Base-by-base conservation (phyloP, 2,329 filamentous ascomycete genomes). In the Grosmannia penicillata region DNA sequence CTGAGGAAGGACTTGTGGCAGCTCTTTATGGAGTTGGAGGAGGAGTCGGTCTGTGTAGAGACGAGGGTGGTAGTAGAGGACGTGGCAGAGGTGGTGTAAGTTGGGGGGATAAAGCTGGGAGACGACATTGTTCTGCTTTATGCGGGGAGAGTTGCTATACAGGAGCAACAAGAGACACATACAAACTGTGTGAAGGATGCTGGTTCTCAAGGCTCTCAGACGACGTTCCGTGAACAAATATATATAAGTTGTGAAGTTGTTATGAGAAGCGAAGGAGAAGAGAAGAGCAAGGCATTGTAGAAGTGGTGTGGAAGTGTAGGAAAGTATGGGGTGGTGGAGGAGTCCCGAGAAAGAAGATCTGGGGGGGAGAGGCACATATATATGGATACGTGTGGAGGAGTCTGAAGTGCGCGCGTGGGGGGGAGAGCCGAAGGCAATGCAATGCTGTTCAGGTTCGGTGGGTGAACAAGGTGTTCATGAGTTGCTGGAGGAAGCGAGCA, bases 201-300 rank as follows among this genome's bases (percentile, higher is more conserved):
- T 25, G 13, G 21, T 10, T 17, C 19, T 30, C 27, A 11, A 36
- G 19, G n/a, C n/a, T n/a, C n/a, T n/a, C n/a, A n/a, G n/a, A n/a
- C n/a, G n/a, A n/a, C n/a, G n/a, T n/a, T n/a, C n/a, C n/a, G 26
- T 27, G 26, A 27, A 13, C 10, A 5, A 13, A 8, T 27, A 13
- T 27, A 27, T 27, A 14, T 14, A 27, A 27, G 29, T 29, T 33
- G n/a, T n/a, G n/a, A n/a, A n/a, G n/a, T n/a, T n/a, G n/a, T 39
- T 35, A 40, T 37, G 30, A 37, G 25, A 40, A 38, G 42, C 29
- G 41, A 19, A 23, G 23, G 37, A 17, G 31, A 5, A 18, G 24
- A 22, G 23, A 37, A 33, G 35, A 41, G 37, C 19, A 25, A 40
- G 31, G 38, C 44, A 46, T 46, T 40, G 44, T 42, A 31, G 35